A percentile compares a stretch with the other conserved stretches of the same genome.
Evolutionary conservation across 257 asterid species (phyloP).

Genomic region (Nicotiana noctiflora): DNA sequence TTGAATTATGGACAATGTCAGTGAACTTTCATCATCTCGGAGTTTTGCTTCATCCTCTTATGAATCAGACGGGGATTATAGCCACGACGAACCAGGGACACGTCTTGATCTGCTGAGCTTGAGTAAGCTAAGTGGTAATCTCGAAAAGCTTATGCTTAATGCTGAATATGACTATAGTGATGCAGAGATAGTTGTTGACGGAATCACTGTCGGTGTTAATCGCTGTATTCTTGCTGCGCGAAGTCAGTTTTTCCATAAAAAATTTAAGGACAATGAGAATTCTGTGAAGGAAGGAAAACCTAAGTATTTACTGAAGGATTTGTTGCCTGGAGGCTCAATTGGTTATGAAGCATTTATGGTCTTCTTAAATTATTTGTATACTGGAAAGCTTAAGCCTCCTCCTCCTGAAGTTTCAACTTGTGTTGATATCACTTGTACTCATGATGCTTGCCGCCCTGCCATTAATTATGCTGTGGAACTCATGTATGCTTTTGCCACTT

Average conservation of each 20-base stretch:
- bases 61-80: constrained; percentile 47
- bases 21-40: constrained; percentile 48
- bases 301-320: constrained; percentile 39
- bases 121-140: constrained; percentile 43
- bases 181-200: constrained; percentile 69
- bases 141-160: constrained; percentile 52
- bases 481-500: constrained; percentile 75
- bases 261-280: constrained; percentile 25
- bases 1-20: constrained; percentile 45
- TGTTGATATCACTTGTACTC: constrained; percentile 68
- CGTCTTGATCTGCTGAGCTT: constrained; percentile 37
- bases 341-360: constrained; percentile 53
- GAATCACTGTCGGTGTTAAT: constrained; percentile 46
- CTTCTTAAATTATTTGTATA: constrained; percentile 48
- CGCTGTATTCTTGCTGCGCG: constrained; percentile 82
- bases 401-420: constrained; percentile 72
- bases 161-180: constrained; percentile 62
- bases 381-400: constrained; percentile 59
- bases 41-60: constrained; percentile 55
- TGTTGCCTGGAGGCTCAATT: constrained; percentile 46
- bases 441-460: constrained; percentile 83
- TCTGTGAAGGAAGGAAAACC: constrained; percentile 45
- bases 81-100: constrained; percentile 38
- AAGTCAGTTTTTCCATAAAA: constrained; percentile 37
- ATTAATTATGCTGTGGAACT: constrained; percentile 66